phyloP scores from a whole-genome alignment of 306 rosid genomes.

The Arachis hypogaea region DNA sequence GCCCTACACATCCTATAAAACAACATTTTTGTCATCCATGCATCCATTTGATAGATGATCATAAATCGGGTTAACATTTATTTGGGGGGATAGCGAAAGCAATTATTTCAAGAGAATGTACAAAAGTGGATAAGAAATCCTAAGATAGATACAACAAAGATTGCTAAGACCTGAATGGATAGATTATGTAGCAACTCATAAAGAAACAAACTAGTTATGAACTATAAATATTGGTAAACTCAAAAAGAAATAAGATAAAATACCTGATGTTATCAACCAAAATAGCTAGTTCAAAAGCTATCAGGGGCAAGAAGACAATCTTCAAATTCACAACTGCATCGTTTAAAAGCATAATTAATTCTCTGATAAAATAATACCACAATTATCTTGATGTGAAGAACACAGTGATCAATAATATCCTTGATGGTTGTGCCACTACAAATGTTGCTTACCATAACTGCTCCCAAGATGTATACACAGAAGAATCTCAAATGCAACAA shows the following conservation, averaged over 20 bases:
- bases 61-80: neutral
- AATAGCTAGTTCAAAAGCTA: slow-evolving; percentile 72
- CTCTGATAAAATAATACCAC: neutral
- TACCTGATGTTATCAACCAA: slow-evolving; percentile 92
- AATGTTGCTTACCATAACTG: slow-evolving; percentile 60
- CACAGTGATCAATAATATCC: slow-evolving; percentile 5
- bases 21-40: slow-evolving; percentile 36
- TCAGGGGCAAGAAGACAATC: slow-evolving; percentile 81
- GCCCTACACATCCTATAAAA: slow-evolving; percentile 88
- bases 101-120: too few species aligned
- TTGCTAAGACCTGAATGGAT: too few species aligned
- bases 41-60: slow-evolving; percentile 16
- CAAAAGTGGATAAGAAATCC: too few species aligned
- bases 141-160: slow-evolving; percentile 19
- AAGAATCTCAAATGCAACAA: slow-evolving; percentile 89
- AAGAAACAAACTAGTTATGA: slow-evolving; percentile 22
- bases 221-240: slow-evolving; percentile 4
- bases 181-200: neutral
- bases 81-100: too few species aligned
- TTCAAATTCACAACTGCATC: slow-evolving; percentile 78
- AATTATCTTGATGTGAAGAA: slow-evolving; percentile 26
- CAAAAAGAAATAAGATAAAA: slow-evolving; percentile 1
- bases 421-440: slow-evolving; percentile 14
- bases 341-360: slow-evolving; percentile 35
- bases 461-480: slow-evolving; percentile 78